These are phyloP conservation scores for Plasmodium fragile DNA, from an alignment of 169 alveolate species.

Conservation along the genomic window DNA sequence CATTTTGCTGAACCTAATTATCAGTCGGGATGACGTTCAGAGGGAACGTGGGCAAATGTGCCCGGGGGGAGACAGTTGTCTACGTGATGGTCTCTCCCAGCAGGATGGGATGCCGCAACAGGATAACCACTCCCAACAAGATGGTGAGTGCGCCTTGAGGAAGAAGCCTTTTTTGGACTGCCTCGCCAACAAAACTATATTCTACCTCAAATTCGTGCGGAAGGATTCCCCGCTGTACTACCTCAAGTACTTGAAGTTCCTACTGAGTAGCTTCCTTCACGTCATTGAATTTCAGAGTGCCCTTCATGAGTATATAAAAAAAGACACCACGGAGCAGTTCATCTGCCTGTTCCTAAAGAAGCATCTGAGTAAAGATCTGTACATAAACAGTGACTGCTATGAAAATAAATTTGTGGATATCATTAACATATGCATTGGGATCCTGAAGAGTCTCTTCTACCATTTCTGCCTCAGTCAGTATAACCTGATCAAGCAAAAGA, in stretches of 20 bases:
- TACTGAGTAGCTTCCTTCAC: slow-evolving; percentile 15
- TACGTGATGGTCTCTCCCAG: not conserved
- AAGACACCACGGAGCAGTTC: slow-evolving; percentile 35
- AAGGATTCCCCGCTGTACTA: slow-evolving; percentile 6
- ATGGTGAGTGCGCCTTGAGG: not conserved
- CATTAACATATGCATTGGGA: slow-evolving; percentile 28
- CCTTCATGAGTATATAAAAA: slow-evolving; percentile 41
- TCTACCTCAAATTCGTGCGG: slow-evolving; percentile 25
- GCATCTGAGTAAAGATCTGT: slow-evolving; percentile 11
- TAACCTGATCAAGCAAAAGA: slow-evolving; percentile 49
- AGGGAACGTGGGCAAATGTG: not conserved
- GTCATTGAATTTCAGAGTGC: slow-evolving; percentile 59
- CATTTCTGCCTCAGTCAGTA: slow-evolving; percentile 64
- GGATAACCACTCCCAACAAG: not conserved
- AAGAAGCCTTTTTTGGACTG: slow-evolving; percentile 10
- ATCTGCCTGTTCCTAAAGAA: slow-evolving; percentile 47
- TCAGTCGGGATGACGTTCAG: slow-evolving; percentile 37
- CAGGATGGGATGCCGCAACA: not conserved
- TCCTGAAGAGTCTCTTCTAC: slow-evolving; percentile 34
- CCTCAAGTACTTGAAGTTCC: slow-evolving; percentile 35
- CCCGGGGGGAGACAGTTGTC: not conserved
- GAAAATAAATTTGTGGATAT: slow-evolving; percentile 26
- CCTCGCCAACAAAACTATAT: slow-evolving; percentile 29
- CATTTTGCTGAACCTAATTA: slow-evolving; percentile 35
- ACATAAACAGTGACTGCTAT: slow-evolving; percentile 1